Evolutionary conservation across 768 basidiomycete genomes (phyloP), one percentile per base, ranked within the genome.

Genomic region (Russula dissimulans): DNA sequence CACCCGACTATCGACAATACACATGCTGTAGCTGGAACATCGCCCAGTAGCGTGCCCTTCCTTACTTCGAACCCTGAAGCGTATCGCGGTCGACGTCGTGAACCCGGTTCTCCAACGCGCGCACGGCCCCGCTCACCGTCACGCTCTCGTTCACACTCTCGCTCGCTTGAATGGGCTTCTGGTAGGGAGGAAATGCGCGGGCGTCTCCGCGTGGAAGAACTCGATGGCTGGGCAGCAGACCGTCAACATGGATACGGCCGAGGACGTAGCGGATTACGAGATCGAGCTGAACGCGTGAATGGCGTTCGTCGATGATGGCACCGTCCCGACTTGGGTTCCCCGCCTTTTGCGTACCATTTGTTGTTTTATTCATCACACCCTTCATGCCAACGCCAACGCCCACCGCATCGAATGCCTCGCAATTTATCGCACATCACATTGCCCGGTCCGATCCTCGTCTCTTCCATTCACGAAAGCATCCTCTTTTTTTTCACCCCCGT

Each of bases 251-350:
- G 63, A n/a, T 64, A 54, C 32, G 63, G 63, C 36, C 54, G 59
- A 31, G 62, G 62, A 10, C 62, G 62, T 26, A 64, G 62, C 7
- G 62, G 62, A 32, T 47, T 64, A 54, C 59, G 62, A 11, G 62
- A 62, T 41, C 62, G 62, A 15, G 62, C 32, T 11, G 54, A 61
- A 36, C 54, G 48, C 34, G 31, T 17, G 38, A 38, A 2, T 5
- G 39, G 60, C 22, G 44, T 14, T 26, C 50, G 50, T n/a, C 48
- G 54, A 52, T 47, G 54, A 52, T 51, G 44, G 55, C 11, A 36
- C 22, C 22, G 43, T 36, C 51, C 54, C 51, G n/a, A 26, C n/a
- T 38, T 22, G 41, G 42, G 42, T 56, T 43, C 34, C 29, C 44
- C 10, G 26, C n/a, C 54, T 43, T 42, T 44, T 45, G 48, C 42